These are phyloP conservation scores for Populus trichocarpa DNA, from an alignment of 441 rosid species.

Conservation along the genomic window DNA sequence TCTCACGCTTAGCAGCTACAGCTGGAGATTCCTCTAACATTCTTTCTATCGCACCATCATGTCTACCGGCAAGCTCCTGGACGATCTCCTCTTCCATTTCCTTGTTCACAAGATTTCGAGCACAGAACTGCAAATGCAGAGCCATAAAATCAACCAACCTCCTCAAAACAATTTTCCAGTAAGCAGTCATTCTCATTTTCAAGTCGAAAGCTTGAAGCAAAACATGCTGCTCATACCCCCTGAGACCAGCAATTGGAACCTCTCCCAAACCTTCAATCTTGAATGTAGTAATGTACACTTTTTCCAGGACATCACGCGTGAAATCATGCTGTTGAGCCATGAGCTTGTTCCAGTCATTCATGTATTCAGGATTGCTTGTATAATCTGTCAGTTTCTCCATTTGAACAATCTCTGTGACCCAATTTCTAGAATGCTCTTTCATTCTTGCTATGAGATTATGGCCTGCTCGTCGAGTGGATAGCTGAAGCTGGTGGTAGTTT, in stretches of 20 bases:
- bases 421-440: conserved; percentile 15
- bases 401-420: conserved; percentile 20
- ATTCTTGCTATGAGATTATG: neutral
- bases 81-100: too few species aligned
- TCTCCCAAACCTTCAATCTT: neutral
- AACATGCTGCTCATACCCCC: neutral
- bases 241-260: neutral
- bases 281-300: fast-evolving
- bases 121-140: too few species aligned
- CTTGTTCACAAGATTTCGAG: too few species aligned
- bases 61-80: too few species aligned
- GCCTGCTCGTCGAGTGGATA: neutral
- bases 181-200: too few species aligned
- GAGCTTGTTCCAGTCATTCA: too few species aligned
- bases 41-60: too few species aligned
- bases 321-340: neutral
- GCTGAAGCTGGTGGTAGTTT: conserved; percentile 15
- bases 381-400: conserved; percentile 33
- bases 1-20: too few species aligned
- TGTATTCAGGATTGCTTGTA: conserved; percentile 26
- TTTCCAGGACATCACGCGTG: neutral
- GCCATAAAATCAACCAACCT: too few species aligned
- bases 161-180: too few species aligned
- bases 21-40: too few species aligned
- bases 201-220: too few species aligned